A percentile compares a stretch with the other conserved stretches of the same genome.
Evolutionary conservation across 768 basidiomycete genomes (phyloP).

Genomic region (Lanmaoa rubissima): DNA sequence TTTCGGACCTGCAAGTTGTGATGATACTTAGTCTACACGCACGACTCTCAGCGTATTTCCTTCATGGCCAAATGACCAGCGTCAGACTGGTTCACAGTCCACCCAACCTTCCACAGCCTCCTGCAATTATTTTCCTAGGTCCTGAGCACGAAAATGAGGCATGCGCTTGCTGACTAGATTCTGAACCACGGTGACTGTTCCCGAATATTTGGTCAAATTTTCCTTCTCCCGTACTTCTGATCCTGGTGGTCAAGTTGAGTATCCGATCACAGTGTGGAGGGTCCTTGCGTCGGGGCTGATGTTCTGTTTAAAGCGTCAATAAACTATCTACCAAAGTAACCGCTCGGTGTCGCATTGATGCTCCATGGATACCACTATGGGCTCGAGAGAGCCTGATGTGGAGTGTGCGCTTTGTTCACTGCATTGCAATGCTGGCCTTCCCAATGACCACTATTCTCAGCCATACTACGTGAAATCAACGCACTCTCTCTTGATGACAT

Average conservation of each 20-base stretch:
- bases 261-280: not conserved
- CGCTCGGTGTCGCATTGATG: constrained; percentile 54
- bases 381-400: constrained; percentile 45
- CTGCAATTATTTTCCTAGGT: constrained; percentile 35
- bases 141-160: constrained; percentile 47
- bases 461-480: constrained; percentile 67
- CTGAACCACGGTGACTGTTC: constrained; percentile 39
- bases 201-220: constrained; percentile 54
- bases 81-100: constrained; percentile 24
- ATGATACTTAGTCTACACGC: not conserved
- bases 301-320: constrained; percentile 68
- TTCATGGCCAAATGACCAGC: not conserved
- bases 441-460: constrained; percentile 34
- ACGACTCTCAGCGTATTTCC: not conserved
- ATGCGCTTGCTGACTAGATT: constrained; percentile 52
- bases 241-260: constrained; percentile 75
- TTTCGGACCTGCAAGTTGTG: no score
- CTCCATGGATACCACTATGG: constrained; percentile 72
- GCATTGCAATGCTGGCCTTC: not conserved
- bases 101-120: constrained; percentile 45
- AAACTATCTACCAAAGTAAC: constrained; percentile 86
- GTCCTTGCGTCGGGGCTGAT: not conserved
- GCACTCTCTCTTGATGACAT: constrained; percentile 65
- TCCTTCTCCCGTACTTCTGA: constrained; percentile 79
- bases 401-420: constrained; percentile 41